These are phyloP conservation scores for Ustilago cynodontis DNA, from an alignment of 1,284 basidiomycete species.

Conservation along the genomic window DNA sequence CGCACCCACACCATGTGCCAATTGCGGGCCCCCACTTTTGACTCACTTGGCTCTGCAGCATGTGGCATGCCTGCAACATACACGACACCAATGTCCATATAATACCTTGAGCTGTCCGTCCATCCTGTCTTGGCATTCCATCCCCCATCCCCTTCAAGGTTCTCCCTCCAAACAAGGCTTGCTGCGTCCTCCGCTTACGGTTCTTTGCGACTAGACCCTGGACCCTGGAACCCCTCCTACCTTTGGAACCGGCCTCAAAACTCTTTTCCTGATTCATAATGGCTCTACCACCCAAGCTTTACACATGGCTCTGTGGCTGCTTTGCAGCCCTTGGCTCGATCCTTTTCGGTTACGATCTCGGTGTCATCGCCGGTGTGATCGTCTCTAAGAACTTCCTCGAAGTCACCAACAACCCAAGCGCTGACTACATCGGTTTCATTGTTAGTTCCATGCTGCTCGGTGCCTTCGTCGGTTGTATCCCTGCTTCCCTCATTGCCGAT, in stretches of 20 bases:
- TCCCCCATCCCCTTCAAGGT: background rate
- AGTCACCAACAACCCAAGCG: conserved; percentile 64
- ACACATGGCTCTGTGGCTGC: conserved; percentile 73
- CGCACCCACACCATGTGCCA: conserved; percentile 17
- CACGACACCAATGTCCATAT: conserved; percentile 11
- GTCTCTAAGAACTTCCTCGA: conserved; percentile 71
- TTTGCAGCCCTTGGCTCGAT: conserved; percentile 72
- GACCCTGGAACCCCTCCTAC: background rate
- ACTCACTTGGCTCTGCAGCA: background rate
- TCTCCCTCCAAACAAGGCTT: background rate
- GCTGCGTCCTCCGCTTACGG: background rate
- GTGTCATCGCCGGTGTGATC: conserved; percentile 72
- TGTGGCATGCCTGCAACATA: background rate
- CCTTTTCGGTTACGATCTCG: conserved; percentile 67
- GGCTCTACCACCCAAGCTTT: conserved; percentile 69
- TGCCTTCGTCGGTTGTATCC: conserved; percentile 70
- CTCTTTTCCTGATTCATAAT: conserved; percentile 33
- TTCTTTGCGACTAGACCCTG: background rate
- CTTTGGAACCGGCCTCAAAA: background rate
- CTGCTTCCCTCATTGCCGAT: conserved; percentile 69
- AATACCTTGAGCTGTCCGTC: conserved; percentile 5
- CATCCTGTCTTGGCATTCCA: background rate
- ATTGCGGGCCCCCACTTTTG: conserved; percentile 30
- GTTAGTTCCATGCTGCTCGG: conserved; percentile 68
- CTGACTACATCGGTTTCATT: conserved; percentile 72